These are phyloP conservation scores for Dalbergia cultrata DNA, from an alignment of 306 rosid species.

Conservation along the genomic window DNA sequence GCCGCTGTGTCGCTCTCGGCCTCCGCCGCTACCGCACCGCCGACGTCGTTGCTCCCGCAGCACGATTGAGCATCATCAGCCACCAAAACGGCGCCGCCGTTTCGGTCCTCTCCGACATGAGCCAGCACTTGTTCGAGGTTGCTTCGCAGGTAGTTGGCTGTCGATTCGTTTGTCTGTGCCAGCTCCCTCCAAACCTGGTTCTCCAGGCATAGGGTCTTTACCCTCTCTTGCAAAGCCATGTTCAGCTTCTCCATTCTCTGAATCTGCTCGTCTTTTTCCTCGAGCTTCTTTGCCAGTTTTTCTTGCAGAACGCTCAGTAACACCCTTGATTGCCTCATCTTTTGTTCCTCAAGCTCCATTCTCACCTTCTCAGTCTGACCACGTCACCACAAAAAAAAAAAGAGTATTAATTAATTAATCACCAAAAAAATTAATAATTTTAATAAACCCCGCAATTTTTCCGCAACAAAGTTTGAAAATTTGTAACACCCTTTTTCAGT, in stretches of 20 bases:
- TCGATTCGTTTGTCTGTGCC: conserved; percentile 83
- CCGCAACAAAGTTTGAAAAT: conserved; percentile 29
- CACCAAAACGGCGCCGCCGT: background rate
- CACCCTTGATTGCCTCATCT: conserved; percentile 66
- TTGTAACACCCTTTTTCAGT: conserved; percentile 26
- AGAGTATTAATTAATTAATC: background rate
- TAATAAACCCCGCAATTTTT: conserved; percentile 21
- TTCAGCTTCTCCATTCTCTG: conserved; percentile 71
- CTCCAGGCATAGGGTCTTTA: conserved; percentile 64
- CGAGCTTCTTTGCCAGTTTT: conserved; percentile 61
- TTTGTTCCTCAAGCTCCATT: conserved; percentile 64
- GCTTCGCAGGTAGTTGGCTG: conserved; percentile 73
- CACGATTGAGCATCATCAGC: conserved; percentile 67
- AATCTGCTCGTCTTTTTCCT: conserved; percentile 87
- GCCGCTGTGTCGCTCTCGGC: conserved; percentile 33
- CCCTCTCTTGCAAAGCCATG: conserved; percentile 77
- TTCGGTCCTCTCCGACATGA: conserved; percentile 54
- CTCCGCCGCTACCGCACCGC: background rate
- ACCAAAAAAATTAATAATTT: background rate
- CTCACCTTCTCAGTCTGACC: conserved; percentile 76
- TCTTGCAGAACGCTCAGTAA: conserved; percentile 61
- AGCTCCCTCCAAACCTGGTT: conserved; percentile 84
- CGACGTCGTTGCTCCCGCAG: conserved; percentile 69
- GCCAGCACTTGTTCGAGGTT: conserved; percentile 73
- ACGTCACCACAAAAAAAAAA: background rate